These are phyloP conservation scores for Nigrograna mackinnonii DNA, from an alignment of 2,329 filamentous ascomycete genomes.

Conservation along the genomic window DNA sequence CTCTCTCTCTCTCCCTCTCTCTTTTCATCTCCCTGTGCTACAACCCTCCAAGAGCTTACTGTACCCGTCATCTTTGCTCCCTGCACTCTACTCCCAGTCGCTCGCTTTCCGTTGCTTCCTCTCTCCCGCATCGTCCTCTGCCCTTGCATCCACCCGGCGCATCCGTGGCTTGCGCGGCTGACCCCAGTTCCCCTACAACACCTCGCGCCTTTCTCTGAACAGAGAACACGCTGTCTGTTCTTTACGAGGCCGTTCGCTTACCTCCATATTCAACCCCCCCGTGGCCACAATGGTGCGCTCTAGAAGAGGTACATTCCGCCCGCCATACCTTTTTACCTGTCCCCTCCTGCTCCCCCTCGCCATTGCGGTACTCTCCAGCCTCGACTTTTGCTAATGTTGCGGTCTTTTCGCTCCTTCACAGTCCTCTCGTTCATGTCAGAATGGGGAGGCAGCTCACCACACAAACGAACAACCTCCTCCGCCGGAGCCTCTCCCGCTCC, in stretches of 20 bases:
- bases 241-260: too few relatives aligned
- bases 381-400: conserved; percentile 28
- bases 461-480: conserved; percentile 27
- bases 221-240: too few relatives aligned
- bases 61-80: background rate
- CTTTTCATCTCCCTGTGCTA: conserved; percentile 6
- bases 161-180: conserved; percentile 36
- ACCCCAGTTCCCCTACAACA: conserved; percentile 22
- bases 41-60: conserved; percentile 2
- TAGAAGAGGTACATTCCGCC: conserved; percentile 37
- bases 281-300: conserved; percentile 37
- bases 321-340: conserved; percentile 7
- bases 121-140: background rate
- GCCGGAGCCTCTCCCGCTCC: conserved; percentile 31
- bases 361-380: background rate
- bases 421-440: conserved; percentile 89
- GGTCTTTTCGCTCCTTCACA: conserved; percentile 44
- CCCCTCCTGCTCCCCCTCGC: conserved; percentile 8
- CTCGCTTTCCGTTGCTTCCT: conserved; percentile 18
- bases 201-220: conserved; percentile 20
- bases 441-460: conserved; percentile 59
- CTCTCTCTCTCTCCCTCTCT: conserved; percentile 13
- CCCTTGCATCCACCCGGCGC: conserved; percentile 23
- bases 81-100: conserved; percentile 8
- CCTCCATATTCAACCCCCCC: too few relatives aligned